A percentile compares a stretch with the other conserved stretches of the same genome.
Evolutionary conservation across 2,329 filamentous ascomycete genomes (phyloP).

Genomic region (Fusarium ambrosium): DNA sequence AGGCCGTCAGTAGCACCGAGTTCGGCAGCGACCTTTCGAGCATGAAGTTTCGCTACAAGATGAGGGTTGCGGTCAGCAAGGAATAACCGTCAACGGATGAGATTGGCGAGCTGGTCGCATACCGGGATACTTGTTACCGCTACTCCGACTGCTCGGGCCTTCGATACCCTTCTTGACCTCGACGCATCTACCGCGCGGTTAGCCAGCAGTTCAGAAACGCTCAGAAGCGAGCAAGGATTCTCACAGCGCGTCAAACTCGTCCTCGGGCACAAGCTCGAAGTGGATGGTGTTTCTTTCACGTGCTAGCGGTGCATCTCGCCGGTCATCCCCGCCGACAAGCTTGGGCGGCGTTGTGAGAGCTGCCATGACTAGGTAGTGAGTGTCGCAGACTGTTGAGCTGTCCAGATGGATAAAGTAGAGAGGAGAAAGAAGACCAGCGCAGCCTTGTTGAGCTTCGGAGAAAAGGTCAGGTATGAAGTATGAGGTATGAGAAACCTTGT

Average conservation of each 20-base stretch:
- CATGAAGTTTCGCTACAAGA: conserved; percentile 66
- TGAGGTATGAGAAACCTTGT: conserved; percentile 3
- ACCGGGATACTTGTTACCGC: conserved; percentile 56
- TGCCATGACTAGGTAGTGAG: conserved; percentile 21
- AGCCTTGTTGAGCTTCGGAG: background rate
- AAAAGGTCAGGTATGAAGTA: background rate
- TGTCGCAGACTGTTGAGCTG: background rate
- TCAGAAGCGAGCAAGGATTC: conserved; percentile 39
- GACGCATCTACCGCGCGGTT: conserved; percentile 48
- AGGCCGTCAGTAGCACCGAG: conserved; percentile 64
- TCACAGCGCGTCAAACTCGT: conserved; percentile 70
- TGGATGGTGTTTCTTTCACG: conserved; percentile 37
- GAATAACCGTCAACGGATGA: background rate
- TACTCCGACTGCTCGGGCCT: conserved; percentile 30
- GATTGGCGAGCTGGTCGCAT: conserved; percentile 16
- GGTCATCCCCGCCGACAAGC: conserved; percentile 36
- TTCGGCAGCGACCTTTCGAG: conserved; percentile 67
- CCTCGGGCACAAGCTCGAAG: conserved; percentile 59
- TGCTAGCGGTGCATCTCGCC: conserved; percentile 28
- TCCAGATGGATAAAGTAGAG: background rate
- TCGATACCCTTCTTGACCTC: conserved; percentile 53
- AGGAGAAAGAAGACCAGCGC: no score
- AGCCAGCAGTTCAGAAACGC: background rate
- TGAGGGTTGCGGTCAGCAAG: background rate
- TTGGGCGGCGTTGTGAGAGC: conserved; percentile 35